Base-by-base conservation (phyloP, 805 yeast species). In the Candida maesae region DNA sequence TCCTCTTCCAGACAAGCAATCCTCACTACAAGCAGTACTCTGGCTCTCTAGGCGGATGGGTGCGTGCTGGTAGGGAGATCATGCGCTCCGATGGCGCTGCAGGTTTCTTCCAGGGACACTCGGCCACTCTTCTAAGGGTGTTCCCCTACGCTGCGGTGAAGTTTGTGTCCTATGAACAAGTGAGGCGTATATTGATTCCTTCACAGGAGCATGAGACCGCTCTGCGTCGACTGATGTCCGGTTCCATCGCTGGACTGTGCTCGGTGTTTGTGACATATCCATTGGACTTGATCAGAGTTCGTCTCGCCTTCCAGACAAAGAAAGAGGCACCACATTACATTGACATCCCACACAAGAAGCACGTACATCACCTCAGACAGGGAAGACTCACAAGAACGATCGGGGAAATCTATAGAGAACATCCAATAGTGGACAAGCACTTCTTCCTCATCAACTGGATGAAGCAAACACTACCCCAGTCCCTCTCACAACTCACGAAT, bases 81-180 rank as follows among this genome's bases (percentile, higher is more conserved):
- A 78, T 78, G 65, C 41, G 52, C 7, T 70, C 66, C 37, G 93
- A 88, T 60, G 98, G 98, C 14, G 35, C 80, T 1, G 47, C 66
- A 32, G 99, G 99, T 2, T 75, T 93, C 40, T 91, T 80, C 60
- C 96, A 91, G 56, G 99, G 99, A 30, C 99, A 93, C 61, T 86
- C 95, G 5, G 96, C 95, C 1, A 93, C 99, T 0, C 66, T 93
- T 37, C 62, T 90, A 32, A 72, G 99, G 47, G 87, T 93, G 3
- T 91, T 93, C 61, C 99, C 99, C 1, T 93, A 93, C 61, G 97
- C 99, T 4, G 96, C 96, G 10, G 85, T 93, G 56, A 93, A 93
- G 61, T 93, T 91, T 62, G 96, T 93, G 13, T 90, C 95, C 9
- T 93, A 93, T 63, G 99, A 93, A 64, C 98, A 93, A 62, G 78